Evolutionary conservation across 2,329 filamentous ascomycete species (phyloP).

Genomic region (Aureobasidium subglaciale): DNA sequence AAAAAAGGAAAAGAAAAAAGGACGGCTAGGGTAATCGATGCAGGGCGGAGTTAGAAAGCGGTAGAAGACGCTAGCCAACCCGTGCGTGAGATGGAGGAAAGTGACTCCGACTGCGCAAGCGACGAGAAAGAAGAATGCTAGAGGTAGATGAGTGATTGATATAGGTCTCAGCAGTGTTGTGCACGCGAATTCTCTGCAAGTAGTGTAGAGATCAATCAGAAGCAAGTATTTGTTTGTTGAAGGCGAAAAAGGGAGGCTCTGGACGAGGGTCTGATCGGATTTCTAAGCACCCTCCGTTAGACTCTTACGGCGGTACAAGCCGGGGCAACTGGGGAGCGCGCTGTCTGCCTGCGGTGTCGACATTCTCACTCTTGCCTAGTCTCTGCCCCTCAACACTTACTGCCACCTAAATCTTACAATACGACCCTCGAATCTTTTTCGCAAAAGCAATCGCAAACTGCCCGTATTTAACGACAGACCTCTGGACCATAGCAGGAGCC

Average conservation of each 20-base stretch:
- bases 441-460: background rate
- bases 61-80: slow-evolving; percentile 3
- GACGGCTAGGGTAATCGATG: background rate
- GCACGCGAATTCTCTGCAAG: background rate
- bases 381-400: slow-evolving; percentile 1
- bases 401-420: background rate
- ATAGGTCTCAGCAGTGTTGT: background rate
- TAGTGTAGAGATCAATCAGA: background rate
- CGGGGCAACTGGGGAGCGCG: background rate
- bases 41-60: background rate
- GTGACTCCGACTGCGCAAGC: background rate
- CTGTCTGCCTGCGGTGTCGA: slow-evolving; percentile 11
- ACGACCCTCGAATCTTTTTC: background rate
- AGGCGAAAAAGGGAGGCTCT: background rate
- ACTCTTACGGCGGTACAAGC: background rate
- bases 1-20: background rate
- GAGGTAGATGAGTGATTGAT: background rate
- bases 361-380: slow-evolving; percentile 8
- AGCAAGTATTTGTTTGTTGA: background rate
- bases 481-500: background rate
- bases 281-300: slow-evolving; percentile 3
- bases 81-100: background rate
- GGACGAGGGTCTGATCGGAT: background rate
- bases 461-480: too few relatives aligned
- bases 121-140: background rate